A percentile compares a stretch with the other conserved stretches of the same genome.
Conservation (phyloP, 2,329 filamentous ascomycete genomes). For the Aureobasidium uvarum region DNA sequence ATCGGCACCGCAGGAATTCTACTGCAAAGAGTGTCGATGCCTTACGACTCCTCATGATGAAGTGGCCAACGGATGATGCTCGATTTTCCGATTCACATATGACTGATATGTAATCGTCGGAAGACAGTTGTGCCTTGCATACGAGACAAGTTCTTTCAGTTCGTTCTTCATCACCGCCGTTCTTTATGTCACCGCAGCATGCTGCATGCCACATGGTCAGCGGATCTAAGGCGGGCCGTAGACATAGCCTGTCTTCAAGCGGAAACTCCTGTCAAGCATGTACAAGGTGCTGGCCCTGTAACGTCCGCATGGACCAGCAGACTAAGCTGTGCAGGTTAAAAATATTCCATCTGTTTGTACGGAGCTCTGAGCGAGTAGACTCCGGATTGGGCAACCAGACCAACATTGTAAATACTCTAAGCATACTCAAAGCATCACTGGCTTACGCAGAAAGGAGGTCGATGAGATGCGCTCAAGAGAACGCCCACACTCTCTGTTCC, state of each 20-base stretch:
- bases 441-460: not conserved
- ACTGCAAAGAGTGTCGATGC: not conserved
- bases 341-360: not conserved
- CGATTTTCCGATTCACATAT: slow-evolving; percentile 36
- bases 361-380: not conserved
- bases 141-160: not conserved
- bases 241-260: not conserved
- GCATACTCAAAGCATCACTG: not conserved
- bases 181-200: not conserved
- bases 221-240: no score
- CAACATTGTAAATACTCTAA: not conserved
- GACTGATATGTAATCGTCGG: not conserved
- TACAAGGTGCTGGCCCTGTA: not conserved
- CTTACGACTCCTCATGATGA: not conserved
- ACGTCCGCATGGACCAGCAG: not conserved
- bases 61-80: not conserved
- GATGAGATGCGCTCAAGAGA: not conserved
- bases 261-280: not conserved
- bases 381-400: not conserved
- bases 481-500: no score
- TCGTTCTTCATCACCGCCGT: not conserved
- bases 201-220: not conserved
- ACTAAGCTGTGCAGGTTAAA: not conserved
- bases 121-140: not conserved
- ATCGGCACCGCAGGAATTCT: not conserved